Percentiles rank a stretch among this genome's conserved stretches.
Evolutionary conservation across 176 grass and related monocot genomes (phyloP).

Genomic region (Bonia amplexicaulis): DNA sequence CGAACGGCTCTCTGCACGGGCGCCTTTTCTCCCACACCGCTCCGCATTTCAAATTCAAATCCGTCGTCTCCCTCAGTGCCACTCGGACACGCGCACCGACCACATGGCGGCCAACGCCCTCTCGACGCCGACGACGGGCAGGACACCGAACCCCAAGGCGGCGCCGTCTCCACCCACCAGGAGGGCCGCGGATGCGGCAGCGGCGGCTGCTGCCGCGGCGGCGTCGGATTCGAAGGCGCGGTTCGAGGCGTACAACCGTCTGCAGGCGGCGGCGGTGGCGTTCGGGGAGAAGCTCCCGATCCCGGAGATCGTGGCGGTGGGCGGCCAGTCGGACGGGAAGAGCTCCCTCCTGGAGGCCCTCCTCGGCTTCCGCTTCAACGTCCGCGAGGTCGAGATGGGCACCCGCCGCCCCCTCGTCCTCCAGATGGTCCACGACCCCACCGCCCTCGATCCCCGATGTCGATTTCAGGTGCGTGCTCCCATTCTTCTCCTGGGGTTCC

Average conservation of each 20-base stretch:
- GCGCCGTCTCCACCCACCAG: slow-evolving; percentile 30
- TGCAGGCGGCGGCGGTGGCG: slow-evolving; percentile 83
- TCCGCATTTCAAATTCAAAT: slow-evolving; percentile 52
- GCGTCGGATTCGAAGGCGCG: slow-evolving; percentile 59
- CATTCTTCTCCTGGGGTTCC: neutral
- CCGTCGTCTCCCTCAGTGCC: neutral
- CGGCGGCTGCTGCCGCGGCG: slow-evolving; percentile 29
- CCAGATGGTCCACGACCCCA: slow-evolving; percentile 91
- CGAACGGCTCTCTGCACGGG: neutral
- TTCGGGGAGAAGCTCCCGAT: slow-evolving; percentile 97
- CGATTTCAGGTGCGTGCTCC: slow-evolving; percentile 70
- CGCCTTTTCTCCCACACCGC: neutral
- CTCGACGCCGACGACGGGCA: slow-evolving; percentile 35
- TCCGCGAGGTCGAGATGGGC: slow-evolving; percentile 98
- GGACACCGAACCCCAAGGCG: slow-evolving; percentile 48
- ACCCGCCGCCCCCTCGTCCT: slow-evolving; percentile 92
- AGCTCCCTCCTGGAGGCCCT: slow-evolving; percentile 91
- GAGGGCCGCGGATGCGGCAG: slow-evolving; percentile 9
- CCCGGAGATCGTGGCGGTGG: slow-evolving; percentile 87
- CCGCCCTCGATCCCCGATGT: slow-evolving; percentile 85
- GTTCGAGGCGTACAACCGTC: slow-evolving; percentile 97
- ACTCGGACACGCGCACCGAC: neutral
- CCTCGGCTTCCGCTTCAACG: slow-evolving; percentile 95
- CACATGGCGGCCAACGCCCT: slow-evolving; percentile 46
- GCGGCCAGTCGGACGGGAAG: slow-evolving; percentile 90